Evolutionary conservation across 1,284 basidiomycete genomes (phyloP), one percentile per base, ranked within the genome.

Genomic region (Leccinum huronense): DNA sequence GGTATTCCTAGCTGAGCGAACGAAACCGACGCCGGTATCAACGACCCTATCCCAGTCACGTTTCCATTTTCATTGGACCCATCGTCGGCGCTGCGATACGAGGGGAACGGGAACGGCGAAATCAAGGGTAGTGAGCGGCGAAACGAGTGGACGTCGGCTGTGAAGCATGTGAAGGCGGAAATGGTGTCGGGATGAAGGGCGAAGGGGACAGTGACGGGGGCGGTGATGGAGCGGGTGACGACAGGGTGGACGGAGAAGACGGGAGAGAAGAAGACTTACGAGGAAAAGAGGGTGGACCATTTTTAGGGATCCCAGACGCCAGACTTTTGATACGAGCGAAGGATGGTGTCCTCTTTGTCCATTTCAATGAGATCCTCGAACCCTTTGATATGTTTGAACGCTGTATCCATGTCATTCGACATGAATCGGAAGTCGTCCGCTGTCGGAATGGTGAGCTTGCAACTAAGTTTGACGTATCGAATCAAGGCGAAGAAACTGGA

Each of bases 11-110:
- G 55, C 30, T 73, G 74, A 38, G 63, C 64, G 73, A 77, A 27
- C 72, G 69, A 66, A 70, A 79, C 61, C 69, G 78, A 66, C 68
- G 76, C 33, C 69, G 76, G 61, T 72, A 70, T 33, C 51, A 72
- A 66, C 31, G 64, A 53, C 54, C 65, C 65, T 60, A 72, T 62
- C 66, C 64, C 66, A 71, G 68, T 16, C 67, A 23, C 64, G 8
- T 55, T 68, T 45, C 58, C 60, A 33, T 55, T 63, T 33, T 58
- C 70, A 38, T 66, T 62, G 14, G 33, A 33, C 62, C 16, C 65
- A 42, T 68, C 64, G 13, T n/a, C n/a, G n/a, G n/a, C n/a, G n/a
- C n/a, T n/a, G n/a, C n/a, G n/a, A n/a, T n/a, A n/a, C n/a, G n/a
- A n/a, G n/a, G n/a, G n/a, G n/a, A n/a, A n/a, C n/a, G n/a, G n/a